Evolutionary conservation across 345 rosid species (phyloP), one percentile per base, ranked within the genome.

Genomic region (Lumnitzera littorea): DNA sequence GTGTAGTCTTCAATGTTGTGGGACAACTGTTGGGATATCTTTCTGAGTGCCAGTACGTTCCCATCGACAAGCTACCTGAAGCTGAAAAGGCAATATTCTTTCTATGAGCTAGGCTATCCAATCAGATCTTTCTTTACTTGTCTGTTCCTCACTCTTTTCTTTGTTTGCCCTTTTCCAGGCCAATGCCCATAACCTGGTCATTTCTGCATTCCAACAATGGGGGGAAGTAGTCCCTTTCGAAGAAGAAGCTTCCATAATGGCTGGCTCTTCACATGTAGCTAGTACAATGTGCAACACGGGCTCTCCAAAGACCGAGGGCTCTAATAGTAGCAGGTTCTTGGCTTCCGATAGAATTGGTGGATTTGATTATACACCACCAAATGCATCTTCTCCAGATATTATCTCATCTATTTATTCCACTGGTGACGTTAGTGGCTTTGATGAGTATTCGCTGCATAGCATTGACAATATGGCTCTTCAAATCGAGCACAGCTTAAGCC

Each of bases 1-100:
- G 92, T 46, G 99, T 90, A n/a, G 84, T 86, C 71, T 94, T 94
- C 72, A 94, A 94, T 69, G 76, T 86, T 46, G 92, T 90, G 65
- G 99, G 95, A 62, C 95, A 88, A 80, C 84, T 94, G 54, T 65
- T 78, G 64, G 99, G 97, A 67, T 55, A 86, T 53, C 81, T 88
- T 48, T 81, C 86, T 13, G 96, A 88, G 50, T 67, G 78, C 72
- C 92, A 82, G 62, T 86, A 79, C 70, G 55, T 75, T 74, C 82
- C 81, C 17, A 15, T 78, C 25, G 95, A 86, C 60, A 86, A 80
- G 80, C 81, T 88, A 70, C 72, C 96, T 14, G 99, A 88, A 63
- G 73, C 82, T 43, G 85, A 94, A 67, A 94, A 88, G 95, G 99
- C 73, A 87, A 47, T 54, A 49, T 55, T 64, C 23, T 55, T 69